A percentile compares a stretch with the other conserved stretches of the same genome.
Conservation (phyloP, 768 basidiomycete species). For the Amanita polypyramis region DNA sequence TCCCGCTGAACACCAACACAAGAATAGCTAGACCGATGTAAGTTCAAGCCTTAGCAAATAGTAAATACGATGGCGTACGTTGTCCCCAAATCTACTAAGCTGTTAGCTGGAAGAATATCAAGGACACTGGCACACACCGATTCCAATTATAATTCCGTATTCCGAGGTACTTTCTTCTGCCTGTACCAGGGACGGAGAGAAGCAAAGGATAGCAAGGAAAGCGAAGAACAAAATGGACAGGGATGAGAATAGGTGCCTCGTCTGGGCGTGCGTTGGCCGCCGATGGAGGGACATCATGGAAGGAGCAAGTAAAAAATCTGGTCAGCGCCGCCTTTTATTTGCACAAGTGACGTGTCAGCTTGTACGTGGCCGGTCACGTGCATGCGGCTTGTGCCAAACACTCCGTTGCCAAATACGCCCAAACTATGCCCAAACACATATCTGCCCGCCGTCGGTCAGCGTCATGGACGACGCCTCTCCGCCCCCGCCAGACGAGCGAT, state of each 20-base stretch:
- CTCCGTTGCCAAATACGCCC: neutral
- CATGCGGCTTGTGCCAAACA: neutral
- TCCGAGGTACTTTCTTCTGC: conserved; percentile 40
- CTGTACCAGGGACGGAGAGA: conserved; percentile 48
- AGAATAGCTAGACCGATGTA: conserved; percentile 46
- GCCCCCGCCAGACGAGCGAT: conserved; percentile 16
- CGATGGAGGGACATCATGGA: conserved; percentile 7
- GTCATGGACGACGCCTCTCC: conserved; percentile 1
- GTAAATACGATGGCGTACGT: conserved; percentile 30
- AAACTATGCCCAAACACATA: no score
- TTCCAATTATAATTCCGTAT: conserved; percentile 79
- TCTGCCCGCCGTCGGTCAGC: neutral
- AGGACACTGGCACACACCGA: conserved; percentile 32
- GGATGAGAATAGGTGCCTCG: conserved; percentile 21
- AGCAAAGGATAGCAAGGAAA: conserved; percentile 51
- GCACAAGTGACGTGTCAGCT: conserved; percentile 7
- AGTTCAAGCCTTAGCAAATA: neutral
- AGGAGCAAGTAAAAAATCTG: neutral
- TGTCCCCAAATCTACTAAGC: conserved; percentile 58
- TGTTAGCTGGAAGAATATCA: neutral
- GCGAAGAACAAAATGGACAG: conserved; percentile 37
- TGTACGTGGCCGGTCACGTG: conserved; percentile 9
- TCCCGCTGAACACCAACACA: conserved; percentile 45
- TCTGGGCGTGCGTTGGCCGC: conserved; percentile 6
- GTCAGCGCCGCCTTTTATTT: conserved; percentile 2